Base-by-base conservation (phyloP, 176 grass and related monocot genomes). In the Eremochloa ophiuroides region DNA sequence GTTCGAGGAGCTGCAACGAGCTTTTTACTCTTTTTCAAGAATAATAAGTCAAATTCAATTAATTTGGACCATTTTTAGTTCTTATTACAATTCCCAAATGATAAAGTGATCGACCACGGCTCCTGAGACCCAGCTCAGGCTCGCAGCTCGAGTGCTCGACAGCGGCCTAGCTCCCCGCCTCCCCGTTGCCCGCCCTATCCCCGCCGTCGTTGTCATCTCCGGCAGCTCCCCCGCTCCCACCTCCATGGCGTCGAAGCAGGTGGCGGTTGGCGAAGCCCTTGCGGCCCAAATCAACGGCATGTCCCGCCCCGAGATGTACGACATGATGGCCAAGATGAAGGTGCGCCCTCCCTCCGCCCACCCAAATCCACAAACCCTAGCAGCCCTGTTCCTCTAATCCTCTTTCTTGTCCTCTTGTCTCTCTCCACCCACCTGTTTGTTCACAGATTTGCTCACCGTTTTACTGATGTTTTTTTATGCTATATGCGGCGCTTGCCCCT, bases 311-410 rank as follows among this genome's bases (percentile, higher is more conserved):
- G 91, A 93, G 82, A 89, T 99, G 61, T 91, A 90, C 87, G 96
- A 99, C 71, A 80, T 99, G 33, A 95, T 99, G 88, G 86, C 88
- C 80, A 85, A 99, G 80, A 85, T 95, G 79, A 99, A 99, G 91
- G 96, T 93, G 58, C 65, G 56, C 39, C 23, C 2, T 29, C 41
- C 17, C 40, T 43, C 1, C 2, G n/a, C 53, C 3, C 8, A 10
- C 25, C 30, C 31, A 23, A 66, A 73, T 76, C 61, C 63, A 62
- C 55, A 55, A 85, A 82, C 72, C 87, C 87, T 78, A 82, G 56
- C 10, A 15, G 10, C 56, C 8, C 70, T 61, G 41, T 81, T 34
- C 77, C 53, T 22, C 31, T 11, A 17, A n/a, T 40, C 23, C 48
- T 40, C 12, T 66, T 12, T 33, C 59, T 27, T 5, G 8, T 37